Base-by-base conservation (phyloP, 495 filamentous ascomycete genomes). In the Immersiella caudata region DNA sequence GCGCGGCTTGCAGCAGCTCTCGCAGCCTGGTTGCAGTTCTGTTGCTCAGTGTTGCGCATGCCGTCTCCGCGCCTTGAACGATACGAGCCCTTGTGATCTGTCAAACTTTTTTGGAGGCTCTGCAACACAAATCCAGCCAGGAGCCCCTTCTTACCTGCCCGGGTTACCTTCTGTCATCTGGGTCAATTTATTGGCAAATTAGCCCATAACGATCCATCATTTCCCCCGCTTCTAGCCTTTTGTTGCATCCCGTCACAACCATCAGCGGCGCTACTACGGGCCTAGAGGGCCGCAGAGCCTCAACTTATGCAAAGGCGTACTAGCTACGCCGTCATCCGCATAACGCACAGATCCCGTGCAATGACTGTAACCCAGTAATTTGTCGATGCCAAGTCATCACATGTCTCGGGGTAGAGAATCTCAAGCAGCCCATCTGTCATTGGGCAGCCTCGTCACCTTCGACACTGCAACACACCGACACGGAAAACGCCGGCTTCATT, bases 131-230 rank as follows among this genome's bases (percentile, higher is more conserved):
- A 16, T 58, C n/a, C 55, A 8, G 9, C 16, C 40, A 46, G 11
- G 14, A 46, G 11, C 40, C 11, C 5, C 14, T 12, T 12, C 9
- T 14, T 46, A 6, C 11, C 22, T 14, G 29, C 29, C 29, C 29
- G 29, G 8, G 29, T 33, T 33, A 33, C 21, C n/a, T 20, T 62
- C 27, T 21, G 35, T 24, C 18, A 21, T 50, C 9, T 25, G 4
- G 35, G 20, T 25, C 36, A 62, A 27, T 62, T 49, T 50, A 50
- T 62, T 46, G 3, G 58, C 11, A 59, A 59, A 59, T 36, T 21
- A 21, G 9, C 26, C 25, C 57, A 59, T 12, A 21, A n/a, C 33
- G 57, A 59, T 12, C 18, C n/a, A 25, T 59, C 26, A 59, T 11
- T 20, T 20, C 57, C 16, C 55, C 57, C 57, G 57, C 57, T 62